Percentiles rank a stretch among this genome's conserved stretches.
phyloP scores from a whole-genome alignment of 2,329 filamentous ascomycete genomes.

The Aspergillus terreus region DNA sequence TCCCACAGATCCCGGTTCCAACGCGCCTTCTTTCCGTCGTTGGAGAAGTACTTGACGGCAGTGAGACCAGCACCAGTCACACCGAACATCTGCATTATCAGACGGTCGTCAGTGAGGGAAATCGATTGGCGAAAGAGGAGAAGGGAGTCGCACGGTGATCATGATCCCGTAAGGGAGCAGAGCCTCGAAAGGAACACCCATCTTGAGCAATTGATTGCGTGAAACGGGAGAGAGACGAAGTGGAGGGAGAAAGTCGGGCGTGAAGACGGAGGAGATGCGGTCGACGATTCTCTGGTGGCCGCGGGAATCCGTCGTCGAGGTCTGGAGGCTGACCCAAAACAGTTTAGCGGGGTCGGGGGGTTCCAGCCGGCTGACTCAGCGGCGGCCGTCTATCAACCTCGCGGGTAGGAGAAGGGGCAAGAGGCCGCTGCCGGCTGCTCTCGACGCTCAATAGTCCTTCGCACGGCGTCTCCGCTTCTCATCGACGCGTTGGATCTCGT shows the following conservation, averaged over 20 bases:
- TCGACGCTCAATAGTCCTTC: constrained; percentile 24
- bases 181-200: constrained; percentile 66
- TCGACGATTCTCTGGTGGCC: constrained; percentile 12
- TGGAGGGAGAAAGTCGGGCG: constrained; percentile 5
- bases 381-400: constrained; percentile 30
- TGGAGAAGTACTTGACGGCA: constrained; percentile 57
- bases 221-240: constrained; percentile 17
- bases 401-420: constrained; percentile 30
- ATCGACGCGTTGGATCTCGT: constrained; percentile 23
- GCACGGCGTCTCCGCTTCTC: constrained; percentile 16
- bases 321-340: constrained; percentile 25
- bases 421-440: constrained; percentile 28
- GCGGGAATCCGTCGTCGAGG: constrained; percentile 20
- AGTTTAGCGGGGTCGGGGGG: constrained; percentile 24
- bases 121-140: not conserved
- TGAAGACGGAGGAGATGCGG: constrained; percentile 2
- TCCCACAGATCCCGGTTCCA: constrained; percentile 63
- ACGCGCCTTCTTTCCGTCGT: constrained; percentile 59
- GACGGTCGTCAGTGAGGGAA: constrained; percentile 7
- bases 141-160: constrained; percentile 49
- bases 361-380: constrained; percentile 32
- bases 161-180: constrained; percentile 63
- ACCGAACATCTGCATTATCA: constrained; percentile 54
- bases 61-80: constrained; percentile 57
- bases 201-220: constrained; percentile 26